Evolutionary conservation across 1,284 basidiomycete species (phyloP), one percentile per base, ranked within the genome.

Genomic region (Neotropicomus parvogracilis): DNA sequence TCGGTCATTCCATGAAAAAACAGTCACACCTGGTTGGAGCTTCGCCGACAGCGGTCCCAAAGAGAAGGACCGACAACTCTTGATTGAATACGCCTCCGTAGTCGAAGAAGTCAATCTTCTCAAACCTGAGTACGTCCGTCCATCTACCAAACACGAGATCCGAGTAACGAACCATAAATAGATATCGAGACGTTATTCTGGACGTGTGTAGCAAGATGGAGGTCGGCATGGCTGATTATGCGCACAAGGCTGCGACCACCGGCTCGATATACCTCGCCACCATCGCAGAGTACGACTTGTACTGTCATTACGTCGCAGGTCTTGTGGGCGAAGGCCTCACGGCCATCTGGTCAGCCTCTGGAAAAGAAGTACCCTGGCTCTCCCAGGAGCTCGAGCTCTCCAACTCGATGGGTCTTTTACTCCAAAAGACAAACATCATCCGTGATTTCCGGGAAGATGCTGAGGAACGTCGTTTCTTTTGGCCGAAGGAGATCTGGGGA

Each of bases 391-490:
- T 97, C 50, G 86, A 88, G 55, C 79, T 99, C 2, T 85, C 87
- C 57, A 97, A 98, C 71, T 90, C 89, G 40, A 94, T 98, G 89
- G 97, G 97, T n/a, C 78, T 95, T 14, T 78, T 98, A 46, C 79
- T 99, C 11, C 97, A 99, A 70, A 99, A 99, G 74, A 97, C 94
- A 33, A 99, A 99, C 72, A 97, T 99, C 68, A 91, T 94, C 54
- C 86, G 95, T 48, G 97, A 99, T 68, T 92, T 87, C 70, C 83
- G 91, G 37, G 95, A 99, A 70, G 97, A 99, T 66, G 80, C 85
- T 11, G 85, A 94, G 37, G 80, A 95, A 43, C 75, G 78, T 11
- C 81, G 95, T 34, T 90, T 82, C 63, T 99, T 99, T 75, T 99
- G 97, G 95, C 97, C 95, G 0, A 79, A 79, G 44, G 91, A 94